phyloP scores from a whole-genome alignment of 2,329 filamentous ascomycete genomes.

The Triangularia setosa region DNA sequence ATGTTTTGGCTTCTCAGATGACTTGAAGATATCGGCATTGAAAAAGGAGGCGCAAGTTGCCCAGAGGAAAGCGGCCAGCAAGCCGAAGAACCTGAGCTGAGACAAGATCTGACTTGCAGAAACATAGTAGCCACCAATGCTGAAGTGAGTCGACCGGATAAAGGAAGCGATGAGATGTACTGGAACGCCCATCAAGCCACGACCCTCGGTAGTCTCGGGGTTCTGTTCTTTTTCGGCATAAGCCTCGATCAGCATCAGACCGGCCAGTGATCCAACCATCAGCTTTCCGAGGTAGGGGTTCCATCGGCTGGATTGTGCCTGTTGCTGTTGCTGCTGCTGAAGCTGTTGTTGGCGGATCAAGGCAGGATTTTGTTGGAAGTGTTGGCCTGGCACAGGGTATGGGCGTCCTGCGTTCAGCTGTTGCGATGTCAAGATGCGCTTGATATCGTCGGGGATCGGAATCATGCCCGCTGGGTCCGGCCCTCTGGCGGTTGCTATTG shows the following conservation, averaged over 20 bases:
- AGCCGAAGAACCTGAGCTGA: constrained; percentile 50
- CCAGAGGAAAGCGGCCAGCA: constrained; percentile 54
- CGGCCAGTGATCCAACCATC: constrained; percentile 89
- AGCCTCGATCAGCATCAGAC: constrained; percentile 87
- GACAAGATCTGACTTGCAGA: constrained; percentile 43
- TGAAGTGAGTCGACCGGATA: constrained; percentile 47
- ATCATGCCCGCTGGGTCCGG: constrained; percentile 56
- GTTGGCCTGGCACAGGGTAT: constrained; percentile 41
- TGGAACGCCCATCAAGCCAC: constrained; percentile 64
- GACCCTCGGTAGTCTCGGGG: constrained; percentile 59
- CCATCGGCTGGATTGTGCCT: constrained; percentile 47
- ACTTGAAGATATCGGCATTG: constrained; percentile 48
- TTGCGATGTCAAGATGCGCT: constrained; percentile 53
- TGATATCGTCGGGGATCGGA: constrained; percentile 63
- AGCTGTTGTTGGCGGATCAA: constrained; percentile 51
- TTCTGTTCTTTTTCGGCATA: constrained; percentile 63
- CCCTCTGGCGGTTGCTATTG: constrained; percentile 40
- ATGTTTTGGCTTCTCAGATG: constrained; percentile 37
- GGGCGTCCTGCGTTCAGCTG: constrained; percentile 53
- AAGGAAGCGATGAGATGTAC: constrained; percentile 51
- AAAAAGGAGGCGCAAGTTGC: constrained; percentile 53
- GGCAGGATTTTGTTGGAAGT: constrained; percentile 38
- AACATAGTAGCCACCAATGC: constrained; percentile 51
- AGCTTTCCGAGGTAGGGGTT: constrained; percentile 67
- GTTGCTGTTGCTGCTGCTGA: constrained; percentile 50